phyloP scores from a whole-genome alignment of 176 grass and related monocot species.

The Dactylis glomerata region DNA sequence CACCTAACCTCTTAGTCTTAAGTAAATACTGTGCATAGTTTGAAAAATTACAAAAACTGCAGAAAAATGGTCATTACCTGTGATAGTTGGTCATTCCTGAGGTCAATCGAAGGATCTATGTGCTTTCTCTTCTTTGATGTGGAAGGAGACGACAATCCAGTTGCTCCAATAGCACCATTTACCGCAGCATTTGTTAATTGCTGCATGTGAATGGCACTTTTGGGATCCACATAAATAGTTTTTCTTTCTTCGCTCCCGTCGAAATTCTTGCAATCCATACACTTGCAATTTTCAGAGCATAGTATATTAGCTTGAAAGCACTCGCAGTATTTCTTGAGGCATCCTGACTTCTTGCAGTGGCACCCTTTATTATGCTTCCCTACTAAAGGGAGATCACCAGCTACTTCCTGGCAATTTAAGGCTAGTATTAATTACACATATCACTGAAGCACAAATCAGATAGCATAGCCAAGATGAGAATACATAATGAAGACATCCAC shows the following conservation, averaged over 20 bases:
- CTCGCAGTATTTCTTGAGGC: constrained; percentile 98
- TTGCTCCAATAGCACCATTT: constrained; percentile 74
- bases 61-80: constrained; percentile 51
- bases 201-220: constrained; percentile 69
- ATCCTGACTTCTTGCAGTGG: constrained; percentile 98
- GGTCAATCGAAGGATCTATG: constrained; percentile 56
- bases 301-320: constrained; percentile 99
- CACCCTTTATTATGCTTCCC: constrained; percentile 99
- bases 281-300: constrained; percentile 98
- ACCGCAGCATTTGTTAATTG: constrained; percentile 75
- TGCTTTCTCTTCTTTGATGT: constrained; percentile 72
- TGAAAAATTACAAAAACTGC: constrained; percentile 4
- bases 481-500: neutral
- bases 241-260: constrained; percentile 88
- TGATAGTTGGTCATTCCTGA: constrained; percentile 42
- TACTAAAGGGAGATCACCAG: constrained; percentile 61
- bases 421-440: constrained; percentile 19
- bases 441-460: constrained; percentile 5
- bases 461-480: constrained; percentile 3
- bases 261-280: constrained; percentile 97
- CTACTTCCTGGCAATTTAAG: constrained; percentile 55
- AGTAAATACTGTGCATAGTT: constrained; percentile 25
- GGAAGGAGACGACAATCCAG: constrained; percentile 70
- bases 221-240: constrained; percentile 64
- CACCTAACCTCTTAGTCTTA: constrained; percentile 17